A percentile compares a stretch with the other conserved stretches of the same genome.
phyloP scores from a whole-genome alignment of 257 asterid species.

The Solanum tacnaense region DNA sequence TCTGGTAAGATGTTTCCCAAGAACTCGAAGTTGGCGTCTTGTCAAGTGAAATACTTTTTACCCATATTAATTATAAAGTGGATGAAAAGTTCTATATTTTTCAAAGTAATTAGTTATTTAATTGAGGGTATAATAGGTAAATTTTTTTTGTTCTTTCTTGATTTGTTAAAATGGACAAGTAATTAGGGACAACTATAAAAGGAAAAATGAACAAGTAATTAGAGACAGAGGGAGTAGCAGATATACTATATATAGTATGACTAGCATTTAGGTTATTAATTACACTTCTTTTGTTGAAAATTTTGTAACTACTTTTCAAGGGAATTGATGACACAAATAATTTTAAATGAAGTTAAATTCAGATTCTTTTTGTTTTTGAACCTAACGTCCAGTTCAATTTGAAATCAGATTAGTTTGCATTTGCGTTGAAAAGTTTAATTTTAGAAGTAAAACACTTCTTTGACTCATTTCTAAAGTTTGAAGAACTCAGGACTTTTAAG shows the following conservation, averaged over 20 bases:
- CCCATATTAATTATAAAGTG: no score
- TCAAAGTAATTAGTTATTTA: no score
- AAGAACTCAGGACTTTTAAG: background rate
- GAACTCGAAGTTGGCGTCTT: background rate
- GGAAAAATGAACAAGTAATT: no score
- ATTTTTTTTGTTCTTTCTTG: no score
- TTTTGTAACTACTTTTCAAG: background rate
- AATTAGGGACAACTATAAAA: no score
- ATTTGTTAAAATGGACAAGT: no score
- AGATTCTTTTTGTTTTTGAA: no score
- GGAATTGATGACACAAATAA: background rate
- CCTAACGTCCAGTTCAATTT: no score
- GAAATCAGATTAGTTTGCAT: fast-evolving
- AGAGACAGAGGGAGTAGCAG: background rate
- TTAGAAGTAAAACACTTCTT: no score
- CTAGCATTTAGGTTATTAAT: background rate
- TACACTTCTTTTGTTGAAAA: background rate
- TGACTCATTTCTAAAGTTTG: background rate
- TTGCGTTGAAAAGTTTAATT: no score
- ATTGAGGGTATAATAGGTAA: no score
- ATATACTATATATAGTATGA: background rate
- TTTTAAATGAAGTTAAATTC: background rate
- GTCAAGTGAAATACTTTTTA: background rate
- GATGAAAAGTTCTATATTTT: no score
- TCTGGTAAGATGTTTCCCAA: background rate